Base-by-base conservation (phyloP, 352 stramenopile species). In the Saprolegnia diclina region DNA sequence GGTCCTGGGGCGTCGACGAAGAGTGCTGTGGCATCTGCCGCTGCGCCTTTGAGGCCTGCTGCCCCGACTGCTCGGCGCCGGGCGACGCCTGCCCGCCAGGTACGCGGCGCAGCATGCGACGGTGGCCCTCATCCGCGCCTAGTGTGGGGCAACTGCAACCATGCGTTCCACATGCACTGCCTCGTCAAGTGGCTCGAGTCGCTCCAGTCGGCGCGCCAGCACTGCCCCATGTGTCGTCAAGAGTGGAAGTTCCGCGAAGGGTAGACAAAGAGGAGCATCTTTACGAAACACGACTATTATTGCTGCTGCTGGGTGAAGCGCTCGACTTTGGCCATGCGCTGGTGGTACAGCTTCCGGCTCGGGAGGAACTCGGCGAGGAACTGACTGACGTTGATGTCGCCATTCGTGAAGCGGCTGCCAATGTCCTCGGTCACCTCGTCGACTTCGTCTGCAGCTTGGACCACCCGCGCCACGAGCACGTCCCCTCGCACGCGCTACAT, bases 111-210 rank as follows among this genome's bases (percentile, higher is more conserved):
- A 3, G 26, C 2, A 35, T 2, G 29, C 29, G 9, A n/a, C 37
- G 57, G 1, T 57, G 10, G n/a, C 5, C 42, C 11, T 69, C 18
- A 14, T 16, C 19, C 6, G 37, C 21, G 19, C 45, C 4, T 67
- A 79, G 89, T 96, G 5, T 97, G 89, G 89, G 89, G 89, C 37
- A 75, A 78, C 14, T 97, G 89, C 75, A 95, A 94, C 66, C 89
- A 97, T 73, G 89, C 88, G 56, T 95, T 97, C 68, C 90, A 97
- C 76, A 97, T 97, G 85, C 89, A 97, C 73, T 97, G 90, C 80
- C 79, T 96, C n/a, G 81, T 95, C 72, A 97, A 97, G 73, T 96
- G 89, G 88, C 82, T 96, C 64, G 85, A 94, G 66, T 87, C 88
- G 59, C 78, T 93, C 62, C 85, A 92, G 66, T 87, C 85, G 18